Base-by-base conservation (phyloP, 768 basidiomycete species). In the Phanerochaete sordida region DNA sequence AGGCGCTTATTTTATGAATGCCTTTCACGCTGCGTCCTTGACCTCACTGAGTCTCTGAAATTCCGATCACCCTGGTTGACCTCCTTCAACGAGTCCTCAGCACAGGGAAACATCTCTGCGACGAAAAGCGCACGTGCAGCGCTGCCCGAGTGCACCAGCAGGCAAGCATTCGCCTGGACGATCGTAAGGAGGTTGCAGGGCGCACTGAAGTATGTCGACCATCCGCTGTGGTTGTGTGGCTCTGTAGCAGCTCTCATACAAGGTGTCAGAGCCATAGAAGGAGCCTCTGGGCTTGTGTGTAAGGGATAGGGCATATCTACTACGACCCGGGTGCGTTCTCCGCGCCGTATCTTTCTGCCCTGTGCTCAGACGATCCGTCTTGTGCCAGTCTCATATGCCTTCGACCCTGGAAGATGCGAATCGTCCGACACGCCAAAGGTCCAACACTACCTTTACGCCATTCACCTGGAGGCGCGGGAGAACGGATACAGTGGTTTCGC, bases 371-470 rank as follows among this genome's bases (percentile, higher is more conserved):
- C 24, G 21, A 12, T 21, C 12, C 15, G 13, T 54, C 31, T n/a
- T 23, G 31, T 33, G 7, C 7, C 37, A 54, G 53, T 37, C 53
- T 43, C 37, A 27, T 51, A 69, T 69, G 67, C 62, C 65, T 64
- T 63, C 65, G 21, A 62, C 66, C 50, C 47, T 59, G 39, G 70
- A 70, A 44, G 68, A 70, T 51, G 50, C 61, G 16, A 50, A 63
- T 23, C 64, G 66, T 23, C 68, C 66, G 9, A 47, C 61, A n/a
- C 65, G 70, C 31, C 69, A 61, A 37, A 60, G 70, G 21, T 60
- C 70, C 5, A 69, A 68, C 61, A 72, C 70, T 0, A 51, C 63
- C 19, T 66, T 66, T 44, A 33, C 64, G 1, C 58, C 65, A 13
- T 56, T 67, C 19, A 54, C 37, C 48, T 70, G 69, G 69, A 62